Percentiles rank a stretch among this genome's conserved stretches.
These are phyloP conservation scores for Cokeromyces recurvatus DNA, from an alignment of 371 early-diverging fungal species.

Conservation along the genomic window DNA sequence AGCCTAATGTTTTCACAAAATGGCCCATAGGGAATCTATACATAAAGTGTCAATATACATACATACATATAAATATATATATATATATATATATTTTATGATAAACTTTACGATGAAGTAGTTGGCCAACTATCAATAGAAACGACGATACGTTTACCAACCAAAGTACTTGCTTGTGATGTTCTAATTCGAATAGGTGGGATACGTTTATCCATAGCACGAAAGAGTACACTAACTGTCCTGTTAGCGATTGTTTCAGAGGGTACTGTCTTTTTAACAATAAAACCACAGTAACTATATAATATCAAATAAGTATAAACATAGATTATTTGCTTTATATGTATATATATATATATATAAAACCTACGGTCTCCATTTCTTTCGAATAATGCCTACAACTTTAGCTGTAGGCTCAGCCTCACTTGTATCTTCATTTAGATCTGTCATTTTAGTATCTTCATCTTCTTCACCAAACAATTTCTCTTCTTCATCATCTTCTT, in stretches of 20 bases:
- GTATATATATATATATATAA: too few species aligned
- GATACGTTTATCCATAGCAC: constrained; percentile 88
- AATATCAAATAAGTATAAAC: too few species aligned
- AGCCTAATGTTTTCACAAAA: constrained; percentile 86
- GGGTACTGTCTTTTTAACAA: constrained; percentile 71
- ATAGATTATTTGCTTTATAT: too few species aligned
- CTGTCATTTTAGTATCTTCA: constrained; percentile 17
- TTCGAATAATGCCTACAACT: constrained; percentile 90
- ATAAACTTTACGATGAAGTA: constrained; percentile 61
- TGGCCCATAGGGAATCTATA: constrained; percentile 80
- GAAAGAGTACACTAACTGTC: constrained; percentile 62
- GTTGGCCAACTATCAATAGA: constrained; percentile 88
- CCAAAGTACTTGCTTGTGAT: constrained; percentile 71
- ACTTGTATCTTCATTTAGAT: constrained; percentile 2
- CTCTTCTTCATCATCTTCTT: constrained; percentile 50
- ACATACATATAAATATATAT: too few species aligned
- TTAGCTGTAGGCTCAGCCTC: constrained; percentile 71
- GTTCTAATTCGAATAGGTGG: constrained; percentile 92
- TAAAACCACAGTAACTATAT: constrained; percentile 77
- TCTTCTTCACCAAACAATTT: constrained; percentile 43
- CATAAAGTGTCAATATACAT: not conserved
- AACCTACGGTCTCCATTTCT: constrained; percentile 86
- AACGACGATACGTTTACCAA: constrained; percentile 85
- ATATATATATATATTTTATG: too few species aligned
- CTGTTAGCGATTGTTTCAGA: constrained; percentile 44